Conservation (phyloP, 306 rosid genomes). For the Aeschynomene evenia region DNA sequence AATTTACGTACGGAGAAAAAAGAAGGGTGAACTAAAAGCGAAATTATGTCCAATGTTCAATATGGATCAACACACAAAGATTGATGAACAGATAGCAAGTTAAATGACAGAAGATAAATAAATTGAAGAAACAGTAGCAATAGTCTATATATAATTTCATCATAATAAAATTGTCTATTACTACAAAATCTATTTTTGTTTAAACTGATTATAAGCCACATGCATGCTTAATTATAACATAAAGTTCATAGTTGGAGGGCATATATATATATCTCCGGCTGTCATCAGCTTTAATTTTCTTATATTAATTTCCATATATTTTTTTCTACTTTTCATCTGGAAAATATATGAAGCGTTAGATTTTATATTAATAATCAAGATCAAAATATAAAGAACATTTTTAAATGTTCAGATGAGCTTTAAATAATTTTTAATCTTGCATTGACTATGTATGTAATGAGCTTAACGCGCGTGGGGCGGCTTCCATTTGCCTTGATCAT, state of each 20-base stretch:
- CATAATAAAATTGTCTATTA: neutral
- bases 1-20: too few relatives aligned
- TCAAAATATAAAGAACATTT: too few relatives aligned
- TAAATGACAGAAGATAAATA: neutral
- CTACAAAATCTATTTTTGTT: neutral
- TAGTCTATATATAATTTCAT: neutral
- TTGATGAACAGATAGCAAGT: neutral
- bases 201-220: neutral
- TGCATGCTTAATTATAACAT: neutral
- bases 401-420: too few relatives aligned
- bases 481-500: constrained; percentile 45
- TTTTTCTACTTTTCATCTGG: neutral
- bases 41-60: too few relatives aligned
- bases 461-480: constrained; percentile 34
- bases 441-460: too few relatives aligned
- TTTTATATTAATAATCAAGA: too few relatives aligned
- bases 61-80: neutral
- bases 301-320: too few relatives aligned
- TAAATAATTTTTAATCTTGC: too few relatives aligned
- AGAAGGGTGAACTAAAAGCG: too few relatives aligned
- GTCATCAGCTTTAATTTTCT: constrained; percentile 27
- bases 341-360: too few relatives aligned
- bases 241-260: neutral
- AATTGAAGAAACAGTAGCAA: neutral
- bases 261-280: neutral